These are phyloP conservation scores for Brassica nigra DNA, from an alignment of 345 rosid species.

Conservation along the genomic window DNA sequence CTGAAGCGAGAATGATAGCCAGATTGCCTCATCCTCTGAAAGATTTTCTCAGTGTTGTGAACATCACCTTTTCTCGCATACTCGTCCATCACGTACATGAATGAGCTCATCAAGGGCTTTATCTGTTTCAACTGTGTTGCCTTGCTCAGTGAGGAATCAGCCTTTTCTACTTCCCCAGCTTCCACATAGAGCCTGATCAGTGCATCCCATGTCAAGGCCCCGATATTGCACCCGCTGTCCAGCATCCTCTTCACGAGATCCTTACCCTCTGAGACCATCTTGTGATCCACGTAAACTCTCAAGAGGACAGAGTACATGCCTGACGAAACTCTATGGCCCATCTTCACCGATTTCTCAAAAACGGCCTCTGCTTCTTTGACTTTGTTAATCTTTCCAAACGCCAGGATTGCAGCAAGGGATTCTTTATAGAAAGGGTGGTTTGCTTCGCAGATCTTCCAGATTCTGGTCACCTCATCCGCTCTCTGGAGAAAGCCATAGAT, in stretches of 20 bases:
- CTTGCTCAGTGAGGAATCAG: conserved; percentile 66
- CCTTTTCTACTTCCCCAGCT: conserved; percentile 81
- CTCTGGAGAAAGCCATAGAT: conserved; percentile 73
- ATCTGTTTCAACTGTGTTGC: conserved; percentile 47
- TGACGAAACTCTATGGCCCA: conserved; percentile 49
- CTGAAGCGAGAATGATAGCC: conserved; percentile 59
- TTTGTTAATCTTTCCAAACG: conserved; percentile 75
- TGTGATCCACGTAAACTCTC: conserved; percentile 74
- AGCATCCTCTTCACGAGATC: conserved; percentile 66
- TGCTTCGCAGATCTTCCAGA: conserved; percentile 80
- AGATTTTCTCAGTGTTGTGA: conserved; percentile 79
- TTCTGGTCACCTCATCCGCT: conserved; percentile 70
- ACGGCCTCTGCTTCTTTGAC: conserved; percentile 79
- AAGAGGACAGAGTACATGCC: conserved; percentile 56
- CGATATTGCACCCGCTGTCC: conserved; percentile 62
- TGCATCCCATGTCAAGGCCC: conserved; percentile 77
- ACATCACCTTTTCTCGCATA: conserved; percentile 76
- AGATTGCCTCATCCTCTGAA: conserved; percentile 67
- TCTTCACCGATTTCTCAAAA: conserved; percentile 50
- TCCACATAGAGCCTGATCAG: conserved; percentile 75
- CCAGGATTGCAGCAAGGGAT: conserved; percentile 65
- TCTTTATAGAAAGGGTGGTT: conserved; percentile 48
- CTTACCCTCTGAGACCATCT: conserved; percentile 73
- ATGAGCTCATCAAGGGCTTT: conserved; percentile 66
- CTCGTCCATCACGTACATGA: conserved; percentile 63